Evolutionary conservation across 805 yeast species (phyloP), one percentile per base, ranked within the genome.

Genomic region (Myxozyma melibiosi): DNA sequence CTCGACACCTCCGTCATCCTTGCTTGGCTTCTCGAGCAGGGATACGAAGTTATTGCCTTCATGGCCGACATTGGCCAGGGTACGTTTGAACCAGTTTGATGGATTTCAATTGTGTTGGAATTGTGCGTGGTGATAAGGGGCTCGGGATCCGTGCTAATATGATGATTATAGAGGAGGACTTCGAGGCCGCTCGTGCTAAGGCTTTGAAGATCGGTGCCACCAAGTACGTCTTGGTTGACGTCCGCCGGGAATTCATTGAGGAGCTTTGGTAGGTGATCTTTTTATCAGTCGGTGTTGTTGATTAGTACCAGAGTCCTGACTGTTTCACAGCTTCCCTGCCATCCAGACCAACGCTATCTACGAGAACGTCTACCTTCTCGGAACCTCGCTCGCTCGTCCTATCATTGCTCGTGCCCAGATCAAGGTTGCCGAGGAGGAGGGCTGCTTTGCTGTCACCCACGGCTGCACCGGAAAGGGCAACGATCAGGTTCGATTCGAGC

Each of bases 381-480:
- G 99, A 70, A 94, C 99, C 57, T 90, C 99, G 13, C 80, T 94
- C 71, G 99, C 99, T 51, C 88, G 99, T 80, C 99, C 99, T 35
- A 96, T 92, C 56, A 94, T 94, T 75, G 97, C 99, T 55, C 85
- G 91, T 78, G 99, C 99, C 50, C 99, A 94, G 79, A 94, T 94
- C 73, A 82, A 87, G 70, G 97, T 90, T 64, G 99, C 99, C 62
- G 95, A 90, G 78, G 82, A 88, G 70, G 95, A 94, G 76, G 97
- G 97, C 65, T 94, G 99, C 81, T 90, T 92, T 69, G 98, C 98
- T 52, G 99, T 94, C 48, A 84, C 96, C 47, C 99, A 94, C 76
- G 99, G 99, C 64, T 94, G 99, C 79, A 94, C 99, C 66, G 99
- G 99, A 79, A 94, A 94, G 80, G 99, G 99, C 78, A 94, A 94